phyloP scores from a whole-genome alignment of 768 basidiomycete species.

The Favolaschia claudopus region DNA sequence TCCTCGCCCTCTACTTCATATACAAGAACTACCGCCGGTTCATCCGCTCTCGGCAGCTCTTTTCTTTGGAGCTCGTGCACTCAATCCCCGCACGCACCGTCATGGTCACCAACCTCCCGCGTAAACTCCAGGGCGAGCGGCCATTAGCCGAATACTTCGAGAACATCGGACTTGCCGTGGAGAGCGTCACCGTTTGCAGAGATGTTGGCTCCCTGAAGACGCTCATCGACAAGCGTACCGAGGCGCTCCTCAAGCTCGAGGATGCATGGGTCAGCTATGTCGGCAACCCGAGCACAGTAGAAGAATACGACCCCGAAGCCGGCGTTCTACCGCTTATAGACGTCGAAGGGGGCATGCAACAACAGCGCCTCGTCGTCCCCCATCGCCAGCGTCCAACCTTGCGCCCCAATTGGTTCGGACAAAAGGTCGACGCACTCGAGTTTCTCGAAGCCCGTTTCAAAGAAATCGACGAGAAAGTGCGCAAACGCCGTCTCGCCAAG shows the following conservation, averaged over 20 bases:
- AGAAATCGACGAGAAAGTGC: conserved; percentile 85
- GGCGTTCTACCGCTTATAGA: conserved; percentile 52
- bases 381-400: conserved; percentile 80
- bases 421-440: conserved; percentile 89
- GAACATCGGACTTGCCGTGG: conserved; percentile 84
- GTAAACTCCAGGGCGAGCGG: conserved; percentile 85
- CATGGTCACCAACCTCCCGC: conserved; percentile 84
- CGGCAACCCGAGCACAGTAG: conserved; percentile 90
- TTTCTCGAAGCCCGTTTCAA: conserved; percentile 83
- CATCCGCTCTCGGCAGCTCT: conserved; percentile 90
- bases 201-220: conserved; percentile 78
- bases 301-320: conserved; percentile 81
- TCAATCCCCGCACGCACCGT: conserved; percentile 95
- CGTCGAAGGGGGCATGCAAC: conserved; percentile 61
- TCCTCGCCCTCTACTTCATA: conserved; percentile 85
- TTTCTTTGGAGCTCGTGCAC: conserved; percentile 93
- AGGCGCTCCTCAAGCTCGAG: conserved; percentile 83
- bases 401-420: conserved; percentile 75
- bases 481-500: conserved; percentile 69
- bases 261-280: conserved; percentile 89
- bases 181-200: conserved; percentile 90
- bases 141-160: conserved; percentile 94
- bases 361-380: conserved; percentile 70
- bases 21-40: conserved; percentile 90
- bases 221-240: conserved; percentile 81